Evolutionary conservation across 805 yeast genomes (phyloP), one percentile per base, ranked within the genome.

Genomic region (Suhomyces canberraensis): DNA sequence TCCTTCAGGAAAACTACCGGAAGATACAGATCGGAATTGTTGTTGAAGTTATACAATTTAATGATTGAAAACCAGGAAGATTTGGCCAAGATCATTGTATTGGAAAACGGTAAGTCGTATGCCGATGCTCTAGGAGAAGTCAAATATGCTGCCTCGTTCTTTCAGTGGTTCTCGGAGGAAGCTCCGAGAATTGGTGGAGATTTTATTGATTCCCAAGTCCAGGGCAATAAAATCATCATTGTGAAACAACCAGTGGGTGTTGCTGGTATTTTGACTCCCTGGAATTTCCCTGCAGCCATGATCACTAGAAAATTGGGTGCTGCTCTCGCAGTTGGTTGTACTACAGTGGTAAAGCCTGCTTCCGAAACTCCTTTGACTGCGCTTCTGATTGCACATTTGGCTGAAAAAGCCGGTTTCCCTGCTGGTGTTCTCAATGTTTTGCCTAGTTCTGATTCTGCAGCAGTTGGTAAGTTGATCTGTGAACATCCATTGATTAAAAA

Each of bases 81-180:
- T 52, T 69, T 84, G 43, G 90, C 88, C 22, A 70, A 58, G 39
- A 54, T 84, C 33, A 66, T 79, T 36, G 77, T 84, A 11, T 58
- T 76, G 43, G 95, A 84, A 53, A 85, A 84, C 54, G 95, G 95
- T 24, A 84, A 84, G 58, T 75, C 90, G 1, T 59, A 71, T 11
- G 71, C 77, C 1, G 93, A 84, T 54, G 81, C 91, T n/a, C 54
- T 62, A 33, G 90, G 89, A 4, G 93, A 84, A 55, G 71, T 84
- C 19, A 56, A 51, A 33, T 79, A 80, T 47, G 81, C 84, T 8
- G 82, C 87, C 1, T 75, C 85, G 5, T 89, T 84, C 60, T 84
- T 86, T 57, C 89, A 87, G 54, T 90, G 97, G 96, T 90, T 79
- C 54, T 71, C 95, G 21, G 93, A 84, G 57, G 85, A 79, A 47